These are phyloP conservation scores for Zygoascus hellenicus DNA, from an alignment of 1,139 yeast species.

Conservation along the genomic window DNA sequence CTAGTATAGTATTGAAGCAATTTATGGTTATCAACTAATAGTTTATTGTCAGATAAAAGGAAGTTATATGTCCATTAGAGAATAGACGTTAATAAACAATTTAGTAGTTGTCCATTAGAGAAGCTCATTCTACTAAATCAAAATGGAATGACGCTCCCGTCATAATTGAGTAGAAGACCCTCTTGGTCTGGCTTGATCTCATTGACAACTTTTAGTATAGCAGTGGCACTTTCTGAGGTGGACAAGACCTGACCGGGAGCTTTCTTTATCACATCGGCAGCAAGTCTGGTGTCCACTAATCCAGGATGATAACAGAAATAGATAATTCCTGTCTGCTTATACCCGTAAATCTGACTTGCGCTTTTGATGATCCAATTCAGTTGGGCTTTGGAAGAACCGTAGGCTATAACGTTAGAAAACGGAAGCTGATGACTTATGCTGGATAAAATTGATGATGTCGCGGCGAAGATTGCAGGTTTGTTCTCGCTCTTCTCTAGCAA, in stretches of 20 bases:
- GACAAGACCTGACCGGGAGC: background rate
- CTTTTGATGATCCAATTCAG: conserved; percentile 13
- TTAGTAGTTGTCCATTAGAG: too few species aligned
- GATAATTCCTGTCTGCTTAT: background rate
- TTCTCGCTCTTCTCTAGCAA: background rate
- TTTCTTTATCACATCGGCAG: background rate
- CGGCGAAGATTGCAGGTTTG: conserved; percentile 10
- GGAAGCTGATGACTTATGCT: background rate
- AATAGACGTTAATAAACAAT: too few species aligned
- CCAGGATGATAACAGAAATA: conserved; percentile 10
- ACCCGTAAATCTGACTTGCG: conserved; percentile 2
- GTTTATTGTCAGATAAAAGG: too few species aligned
- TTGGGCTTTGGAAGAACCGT: conserved; percentile 14
- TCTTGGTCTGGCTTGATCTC: background rate
- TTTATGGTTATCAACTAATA: too few species aligned
- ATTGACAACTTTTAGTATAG: background rate
- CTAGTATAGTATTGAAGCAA: too few species aligned
- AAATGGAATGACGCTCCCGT: too few species aligned
- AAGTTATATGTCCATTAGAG: too few species aligned
- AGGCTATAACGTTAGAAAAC: conserved; percentile 9
- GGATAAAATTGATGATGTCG: conserved; percentile 6
- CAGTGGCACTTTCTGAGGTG: background rate
- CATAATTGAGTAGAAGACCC: background rate
- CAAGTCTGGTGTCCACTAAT: conserved; percentile 5
- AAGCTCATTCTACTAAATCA: too few species aligned